Evolutionary conservation across 2,329 filamentous ascomycete species (phyloP), one percentile per base, ranked within the genome.

Genomic region (Epichloe gansuensis): DNA sequence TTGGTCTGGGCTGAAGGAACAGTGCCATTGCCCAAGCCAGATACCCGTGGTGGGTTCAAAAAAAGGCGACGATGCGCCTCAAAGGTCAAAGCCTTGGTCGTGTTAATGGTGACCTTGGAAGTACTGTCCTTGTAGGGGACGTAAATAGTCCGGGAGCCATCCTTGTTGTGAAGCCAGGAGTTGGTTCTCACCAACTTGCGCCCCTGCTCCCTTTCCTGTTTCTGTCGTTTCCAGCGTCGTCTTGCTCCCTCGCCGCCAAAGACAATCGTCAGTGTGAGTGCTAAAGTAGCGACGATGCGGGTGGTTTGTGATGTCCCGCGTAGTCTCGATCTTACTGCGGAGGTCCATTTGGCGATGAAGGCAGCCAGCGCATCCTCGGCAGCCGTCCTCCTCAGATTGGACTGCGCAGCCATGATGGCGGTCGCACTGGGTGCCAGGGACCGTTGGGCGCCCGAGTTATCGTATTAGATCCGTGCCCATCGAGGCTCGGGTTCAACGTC

Each of bases 11-110:
- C 80, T 2, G 90, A 87, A 15, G 93, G 93, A 5, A 94, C 88
- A 43, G 78, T 76, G 13, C 83, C 82, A 65, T 89, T 83, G 40
- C 78, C 76, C 47, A 93, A 76, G 1, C 89, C 85, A 12, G 89
- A 86, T 17, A 89, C 86, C 54, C 89, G 77, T 4, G 90, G 90
- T 1, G 91, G 90, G 61, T 95, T 93, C 47, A 98, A 74, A 66
- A 98, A 98, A 34, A 98, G 76, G 27, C 94, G 79, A 34, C 93
- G 81, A 70, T 98, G 93, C 5, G 93, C 94, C 74, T 98, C 91
- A 65, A 97, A 98, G 0, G 93, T 98, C 38, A 91, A 85, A 21
- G 83, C 81, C 64, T 96, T 96, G 31, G 90, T 98, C 5, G 86
- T 84, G 64, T 88, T 76, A 57, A 98, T 96, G 53, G 86, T 85